Evolutionary conservation across 495 filamentous ascomycete genomes (phyloP).

Genomic region (Astrothelium macrocarpum): DNA sequence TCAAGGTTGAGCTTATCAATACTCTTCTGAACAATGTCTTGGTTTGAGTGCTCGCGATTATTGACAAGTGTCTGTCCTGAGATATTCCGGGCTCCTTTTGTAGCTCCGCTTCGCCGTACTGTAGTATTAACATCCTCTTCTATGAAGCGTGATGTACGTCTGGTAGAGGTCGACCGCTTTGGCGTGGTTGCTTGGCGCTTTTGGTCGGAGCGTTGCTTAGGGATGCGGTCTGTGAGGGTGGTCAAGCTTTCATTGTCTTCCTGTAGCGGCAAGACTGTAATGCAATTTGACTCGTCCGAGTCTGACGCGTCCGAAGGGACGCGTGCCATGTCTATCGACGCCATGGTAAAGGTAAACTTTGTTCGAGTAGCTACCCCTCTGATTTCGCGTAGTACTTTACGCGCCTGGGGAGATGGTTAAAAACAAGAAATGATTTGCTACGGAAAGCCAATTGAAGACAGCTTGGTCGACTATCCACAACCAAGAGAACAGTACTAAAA

Average conservation of each 20-base stretch:
- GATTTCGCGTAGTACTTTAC: neutral
- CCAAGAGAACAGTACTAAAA: neutral
- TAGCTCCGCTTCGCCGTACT: neutral
- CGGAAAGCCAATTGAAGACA: no score
- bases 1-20: constrained; percentile 10
- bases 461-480: neutral
- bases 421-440: no score
- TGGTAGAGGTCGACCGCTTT: neutral
- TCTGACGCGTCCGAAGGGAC: neutral
- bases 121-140: neutral
- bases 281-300: constrained; percentile 1
- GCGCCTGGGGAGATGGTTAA: no score
- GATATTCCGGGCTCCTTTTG: constrained; percentile 26
- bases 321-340: neutral
- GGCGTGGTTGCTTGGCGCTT: neutral
- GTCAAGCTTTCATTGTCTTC: neutral
- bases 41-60: constrained; percentile 8
- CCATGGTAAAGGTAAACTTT: neutral
- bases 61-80: constrained; percentile 20
- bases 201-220: neutral
- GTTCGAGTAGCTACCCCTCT: neutral
- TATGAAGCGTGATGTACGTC: neutral
- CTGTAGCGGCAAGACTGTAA: neutral
- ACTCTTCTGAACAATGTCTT: constrained; percentile 2
- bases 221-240: neutral